Evolutionary conservation across 768 basidiomycete species (phyloP), one percentile per base, ranked within the genome.

Genomic region (Russula sp.): DNA sequence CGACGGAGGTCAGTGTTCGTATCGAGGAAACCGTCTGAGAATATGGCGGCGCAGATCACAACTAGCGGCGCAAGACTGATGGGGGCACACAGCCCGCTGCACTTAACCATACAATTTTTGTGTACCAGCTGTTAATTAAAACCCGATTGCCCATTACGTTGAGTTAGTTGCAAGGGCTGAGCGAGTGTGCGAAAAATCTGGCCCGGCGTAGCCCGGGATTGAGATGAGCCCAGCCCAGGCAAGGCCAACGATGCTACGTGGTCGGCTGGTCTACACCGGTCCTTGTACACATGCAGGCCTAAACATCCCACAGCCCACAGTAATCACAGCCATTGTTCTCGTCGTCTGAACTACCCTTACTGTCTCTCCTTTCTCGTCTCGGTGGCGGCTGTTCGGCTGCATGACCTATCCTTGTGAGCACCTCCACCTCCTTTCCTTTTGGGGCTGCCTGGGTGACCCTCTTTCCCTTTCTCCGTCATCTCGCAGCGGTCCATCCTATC

Each of bases 401-500:
- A 63, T 63, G 62, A 63, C 39, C 62, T 52, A 54, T 25, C 57
- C 58, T 59, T 59, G 62, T 63, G 52, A 63, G 62, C 46, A 63
- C 61, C 62, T 38, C 39, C 35, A 38, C 52, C 61, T 59, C 57
- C 46, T 63, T 63, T 63, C 62, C 62, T 58, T 63, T 59, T 59
- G 57, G 56, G 57, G 62, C 39, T 63, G 18, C 51, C 39, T 62
- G 61, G 50, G 61, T 47, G 38, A 50, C 62, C 7, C 57, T 59
- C 62, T 53, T 59, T 54, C 62, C 52, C 62, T 59, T 63, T 55
- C 62, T 49, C 62, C 62, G 58, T 20, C 62, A 59, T 41, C 52
- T 35, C 46, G 36, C 46, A 63, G 57, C 18, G 20, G 29, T 48
- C 39, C 62, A 59, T 25, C 57, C 34, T 60, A 56, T 62, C 60